Conservation (phyloP, 2,329 filamentous ascomycete species). For the Penicillium hesseltinei region DNA sequence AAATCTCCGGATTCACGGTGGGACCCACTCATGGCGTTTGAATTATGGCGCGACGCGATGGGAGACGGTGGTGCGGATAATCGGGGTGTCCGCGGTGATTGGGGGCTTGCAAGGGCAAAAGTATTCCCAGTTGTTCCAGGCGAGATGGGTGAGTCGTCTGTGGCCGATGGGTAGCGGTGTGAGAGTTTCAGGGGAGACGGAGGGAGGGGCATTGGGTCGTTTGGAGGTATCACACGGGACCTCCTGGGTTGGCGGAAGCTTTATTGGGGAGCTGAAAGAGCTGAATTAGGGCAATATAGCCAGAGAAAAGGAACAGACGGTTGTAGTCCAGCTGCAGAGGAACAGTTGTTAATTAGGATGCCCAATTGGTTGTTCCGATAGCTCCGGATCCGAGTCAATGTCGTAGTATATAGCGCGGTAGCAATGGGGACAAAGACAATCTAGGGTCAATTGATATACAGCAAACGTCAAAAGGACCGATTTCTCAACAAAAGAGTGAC, state of each 20-base stretch:
- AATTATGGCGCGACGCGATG: conserved; percentile 37
- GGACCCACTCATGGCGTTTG: conserved; percentile 36
- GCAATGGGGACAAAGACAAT: neutral
- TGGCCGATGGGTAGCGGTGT: conserved; percentile 41
- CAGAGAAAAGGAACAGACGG: neutral
- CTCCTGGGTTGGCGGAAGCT: neutral
- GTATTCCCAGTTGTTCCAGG: conserved; percentile 32
- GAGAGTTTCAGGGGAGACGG: conserved; percentile 38
- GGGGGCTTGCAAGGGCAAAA: conserved; percentile 31
- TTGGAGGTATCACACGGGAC: conserved; percentile 5
- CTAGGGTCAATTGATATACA: neutral
- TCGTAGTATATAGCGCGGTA: neutral
- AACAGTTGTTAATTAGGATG: neutral
- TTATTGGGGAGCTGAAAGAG: neutral
- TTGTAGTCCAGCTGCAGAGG: conserved; percentile 8
- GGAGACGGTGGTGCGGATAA: conserved; percentile 42
- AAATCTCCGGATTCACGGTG: conserved; percentile 42
- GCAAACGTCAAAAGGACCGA: conserved; percentile 3
- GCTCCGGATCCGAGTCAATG: conserved; percentile 2
- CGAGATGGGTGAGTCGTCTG: conserved; percentile 39
- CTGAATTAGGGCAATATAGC: neutral
- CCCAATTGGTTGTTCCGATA: neutral
- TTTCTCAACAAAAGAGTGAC: conserved; percentile 8
- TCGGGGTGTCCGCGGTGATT: conserved; percentile 36
- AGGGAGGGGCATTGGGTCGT: conserved; percentile 29